phyloP scores from a whole-genome alignment of 164 flowering plant genomes.

The Umbellularia californica region DNA sequence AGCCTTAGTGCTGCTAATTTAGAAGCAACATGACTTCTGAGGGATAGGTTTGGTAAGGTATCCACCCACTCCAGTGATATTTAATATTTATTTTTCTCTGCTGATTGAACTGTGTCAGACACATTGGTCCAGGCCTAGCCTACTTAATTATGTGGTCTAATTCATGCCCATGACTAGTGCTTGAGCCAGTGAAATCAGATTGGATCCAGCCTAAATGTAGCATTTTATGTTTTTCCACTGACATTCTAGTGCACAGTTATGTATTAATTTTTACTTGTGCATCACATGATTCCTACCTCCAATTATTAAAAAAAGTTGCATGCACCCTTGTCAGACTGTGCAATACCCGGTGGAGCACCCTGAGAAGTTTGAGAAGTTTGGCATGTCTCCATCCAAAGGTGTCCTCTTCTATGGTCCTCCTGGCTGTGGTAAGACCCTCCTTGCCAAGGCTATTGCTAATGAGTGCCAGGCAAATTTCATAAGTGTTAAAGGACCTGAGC shows the following conservation, averaged over 20 bases:
- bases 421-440: slow-evolving; percentile 71
- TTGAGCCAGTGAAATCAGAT: too few species aligned
- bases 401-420: slow-evolving; percentile 74
- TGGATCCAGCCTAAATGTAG: neutral
- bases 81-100: too few species aligned
- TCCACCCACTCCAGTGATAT: too few species aligned
- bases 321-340: slow-evolving; percentile 43
- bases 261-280: neutral
- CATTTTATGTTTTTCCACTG: neutral
- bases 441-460: slow-evolving; percentile 76
- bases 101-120: too few species aligned
- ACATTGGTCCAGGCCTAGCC: too few species aligned
- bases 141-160: too few species aligned
- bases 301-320: neutral
- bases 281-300: neutral
- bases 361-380: slow-evolving; percentile 73
- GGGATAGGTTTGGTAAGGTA: too few species aligned
- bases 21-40: too few species aligned
- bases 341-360: slow-evolving; percentile 82
- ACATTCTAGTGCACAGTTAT: neutral
- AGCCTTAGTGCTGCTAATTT: too few species aligned
- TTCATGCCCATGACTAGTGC: too few species aligned
- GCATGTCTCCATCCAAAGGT: slow-evolving; percentile 78
- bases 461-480: slow-evolving; percentile 76
- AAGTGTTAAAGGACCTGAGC: slow-evolving; percentile 66